Evolutionary conservation across 2,329 filamentous ascomycete species (phyloP).

Genomic region (Pseudopithomyces chartarum): DNA sequence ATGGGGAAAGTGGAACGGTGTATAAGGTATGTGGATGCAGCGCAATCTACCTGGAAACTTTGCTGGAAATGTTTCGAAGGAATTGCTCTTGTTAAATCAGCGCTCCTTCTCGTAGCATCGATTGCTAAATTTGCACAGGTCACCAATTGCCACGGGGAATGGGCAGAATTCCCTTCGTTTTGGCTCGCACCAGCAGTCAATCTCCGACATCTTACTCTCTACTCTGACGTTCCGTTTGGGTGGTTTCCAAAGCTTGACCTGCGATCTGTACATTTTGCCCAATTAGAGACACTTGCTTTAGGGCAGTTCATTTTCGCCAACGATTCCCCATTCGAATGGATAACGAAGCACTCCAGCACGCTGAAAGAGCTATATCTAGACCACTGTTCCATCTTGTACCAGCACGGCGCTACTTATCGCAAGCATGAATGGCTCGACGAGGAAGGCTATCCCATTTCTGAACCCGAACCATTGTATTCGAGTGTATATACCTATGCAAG

Average conservation of each 20-base stretch:
- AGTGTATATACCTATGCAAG: no score
- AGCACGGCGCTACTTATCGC: not conserved
- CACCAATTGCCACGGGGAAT: slow-evolving; percentile 1
- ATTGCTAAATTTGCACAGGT: not conserved
- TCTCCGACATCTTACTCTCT: slow-evolving; percentile 9
- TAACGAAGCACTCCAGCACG: slow-evolving; percentile 8
- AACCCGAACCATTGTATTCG: not conserved
- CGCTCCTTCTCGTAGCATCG: not conserved
- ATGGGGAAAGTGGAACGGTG: not conserved
- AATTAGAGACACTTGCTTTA: slow-evolving; percentile 8
- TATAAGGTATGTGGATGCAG: not conserved
- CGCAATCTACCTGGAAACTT: not conserved
- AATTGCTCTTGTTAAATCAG: no score
- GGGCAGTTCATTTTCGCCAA: slow-evolving; percentile 8
- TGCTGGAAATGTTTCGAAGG: no score
- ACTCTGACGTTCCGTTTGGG: slow-evolving; percentile 10
- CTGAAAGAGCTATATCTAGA: slow-evolving; percentile 13
- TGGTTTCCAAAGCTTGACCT: slow-evolving; percentile 15
- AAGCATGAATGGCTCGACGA: slow-evolving; percentile 8
- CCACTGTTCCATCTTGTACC: slow-evolving; percentile 12
- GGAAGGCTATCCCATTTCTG: slow-evolving; percentile 5
- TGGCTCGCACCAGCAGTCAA: slow-evolving; percentile 7
- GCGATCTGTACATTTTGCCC: slow-evolving; percentile 6
- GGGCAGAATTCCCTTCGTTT: not conserved
- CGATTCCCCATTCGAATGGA: slow-evolving; percentile 15